Evolutionary conservation across 345 rosid species (phyloP), one percentile per base, ranked within the genome.

Genomic region (Camelina hispida): DNA sequence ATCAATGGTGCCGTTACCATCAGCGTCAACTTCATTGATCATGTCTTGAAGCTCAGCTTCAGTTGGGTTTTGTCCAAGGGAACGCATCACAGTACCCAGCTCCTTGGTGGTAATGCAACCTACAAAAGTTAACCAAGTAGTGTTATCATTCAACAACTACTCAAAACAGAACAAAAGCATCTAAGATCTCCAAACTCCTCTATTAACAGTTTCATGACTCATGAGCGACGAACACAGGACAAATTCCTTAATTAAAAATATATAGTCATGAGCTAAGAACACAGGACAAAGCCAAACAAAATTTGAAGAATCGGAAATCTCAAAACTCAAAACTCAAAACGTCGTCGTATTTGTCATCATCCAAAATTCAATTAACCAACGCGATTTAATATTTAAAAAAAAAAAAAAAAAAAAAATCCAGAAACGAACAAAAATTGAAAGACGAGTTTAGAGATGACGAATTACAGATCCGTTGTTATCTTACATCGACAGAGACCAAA

Each of bases 51-150:
- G 92, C 85, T 89, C 92, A 8, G 95, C 95, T 68, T 89, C 95
- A 0, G 96, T 89, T 37, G 96, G 96, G 74, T 89, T 89, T 83
- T 89, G 96, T 28, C 96, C 96, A 9, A 89, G 84, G 1, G 96
- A 89, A 38, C 96, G 83, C 96, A 89, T 89, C 80, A 89, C 96
- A 11, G 96, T 89, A 10, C 96, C 96, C 5, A 89, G 91, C 79
- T 89, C 96, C 88, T 89, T 89, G 10, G 96, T 89, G 60, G 96
- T 89, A 61, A 89, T 89, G 82, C 96, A 87, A 78, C 96, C 96
- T 89, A 79, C 34, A 80, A n/a, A n/a, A n/a, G n/a, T n/a, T n/a
- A n/a, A n/a, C n/a, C n/a, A n/a, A n/a, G n/a, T n/a, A n/a, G n/a
- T n/a, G n/a, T n/a, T n/a, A n/a, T n/a, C n/a, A n/a, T n/a, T n/a